These are phyloP conservation scores for Candida gorgasii DNA, from an alignment of 805 yeast species.

Conservation along the genomic window DNA sequence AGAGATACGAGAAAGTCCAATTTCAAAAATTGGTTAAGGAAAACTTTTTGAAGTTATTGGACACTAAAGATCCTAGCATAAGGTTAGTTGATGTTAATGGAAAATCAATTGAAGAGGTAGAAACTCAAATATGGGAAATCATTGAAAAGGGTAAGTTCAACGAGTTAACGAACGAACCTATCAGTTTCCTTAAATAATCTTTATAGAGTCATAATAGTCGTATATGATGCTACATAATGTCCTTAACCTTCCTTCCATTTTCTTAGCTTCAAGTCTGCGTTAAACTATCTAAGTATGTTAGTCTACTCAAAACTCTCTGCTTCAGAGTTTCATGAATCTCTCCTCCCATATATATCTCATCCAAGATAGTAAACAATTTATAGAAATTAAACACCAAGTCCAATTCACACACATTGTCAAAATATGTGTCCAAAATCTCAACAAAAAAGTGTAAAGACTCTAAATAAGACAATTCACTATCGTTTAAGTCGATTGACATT, in stretches of 20 bases:
- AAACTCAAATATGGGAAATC: slow-evolving; percentile 42
- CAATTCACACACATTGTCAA: slow-evolving; percentile 89
- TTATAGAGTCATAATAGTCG: not conserved
- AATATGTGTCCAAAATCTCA: slow-evolving; percentile 81
- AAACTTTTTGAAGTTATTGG: slow-evolving; percentile 54
- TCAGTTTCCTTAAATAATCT: slow-evolving; percentile 2
- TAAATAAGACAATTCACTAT: slow-evolving; percentile 78
- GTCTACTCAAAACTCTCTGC: slow-evolving; percentile 59
- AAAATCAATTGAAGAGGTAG: slow-evolving; percentile 57
- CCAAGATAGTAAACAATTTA: slow-evolving; percentile 77
- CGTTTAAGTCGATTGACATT: slow-evolving; percentile 75
- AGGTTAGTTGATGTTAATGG: slow-evolving; percentile 60
- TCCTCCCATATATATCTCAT: slow-evolving; percentile 88
- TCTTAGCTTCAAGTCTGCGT: not conserved
- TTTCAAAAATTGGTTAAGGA: slow-evolving; percentile 74
- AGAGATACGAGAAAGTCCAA: slow-evolving; percentile 74
- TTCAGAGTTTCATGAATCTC: slow-evolving; percentile 87
- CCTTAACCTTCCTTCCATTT: not conserved
- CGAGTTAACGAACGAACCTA: slow-evolving; percentile 6
- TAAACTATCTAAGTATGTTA: slow-evolving; percentile 56
- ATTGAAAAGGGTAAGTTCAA: slow-evolving; percentile 13
- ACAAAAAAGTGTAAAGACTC: slow-evolving; percentile 87
- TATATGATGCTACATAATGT: too few species aligned
- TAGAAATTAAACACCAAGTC: slow-evolving; percentile 91
- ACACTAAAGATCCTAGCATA: slow-evolving; percentile 28